Evolutionary conservation across 2,329 filamentous ascomycete species (phyloP), one percentile per base, ranked within the genome.

Genomic region (Periglandula ipomoeae): DNA sequence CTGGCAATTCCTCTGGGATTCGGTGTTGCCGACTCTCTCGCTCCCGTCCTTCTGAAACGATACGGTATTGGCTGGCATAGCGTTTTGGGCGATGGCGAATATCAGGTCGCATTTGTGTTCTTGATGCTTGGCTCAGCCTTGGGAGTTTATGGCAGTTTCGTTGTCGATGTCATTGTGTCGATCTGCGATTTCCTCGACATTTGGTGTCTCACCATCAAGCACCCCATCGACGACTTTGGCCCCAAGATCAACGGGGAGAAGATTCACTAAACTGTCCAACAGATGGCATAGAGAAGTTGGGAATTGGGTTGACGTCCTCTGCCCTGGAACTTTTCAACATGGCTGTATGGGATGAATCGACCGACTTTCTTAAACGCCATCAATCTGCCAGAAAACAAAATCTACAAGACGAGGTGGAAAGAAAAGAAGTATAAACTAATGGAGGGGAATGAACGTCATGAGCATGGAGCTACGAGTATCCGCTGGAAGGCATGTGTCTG

Each of bases 151-250:
- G 90, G 89, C 52, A 95, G 89, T 66, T 98, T 98, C 65, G 89
- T 97, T 49, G 87, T 95, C 27, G 93, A 97, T 64, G 90, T 97
- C 49, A 96, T 98, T 56, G 89, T 93, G 51, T 94, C 89, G 26
- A 97, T 98, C 58, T 98, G 93, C 70, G 93, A 98, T 65, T 95
- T 95, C 65, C 76, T 97, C 52, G 93, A 98, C 64, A 98, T 98
- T 57, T 97, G 89, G 89, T 98, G 93, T 64, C 73, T 98, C 64
- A 95, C 87, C 1, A 98, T 98, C 71, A 98, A 98, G 78, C 84
- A 97, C 59, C 81, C 79, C 20, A 74, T 76, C 54, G 70, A 74
- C 22, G 75, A 78, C 58, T 67, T 56, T 22, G 46, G 9, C 15
- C 15, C 35, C n/a, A 49, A 58, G 41, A 57, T 64, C 26, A 65